phyloP scores from a whole-genome alignment of 768 basidiomycete genomes.

The Auricularia sp. region DNA sequence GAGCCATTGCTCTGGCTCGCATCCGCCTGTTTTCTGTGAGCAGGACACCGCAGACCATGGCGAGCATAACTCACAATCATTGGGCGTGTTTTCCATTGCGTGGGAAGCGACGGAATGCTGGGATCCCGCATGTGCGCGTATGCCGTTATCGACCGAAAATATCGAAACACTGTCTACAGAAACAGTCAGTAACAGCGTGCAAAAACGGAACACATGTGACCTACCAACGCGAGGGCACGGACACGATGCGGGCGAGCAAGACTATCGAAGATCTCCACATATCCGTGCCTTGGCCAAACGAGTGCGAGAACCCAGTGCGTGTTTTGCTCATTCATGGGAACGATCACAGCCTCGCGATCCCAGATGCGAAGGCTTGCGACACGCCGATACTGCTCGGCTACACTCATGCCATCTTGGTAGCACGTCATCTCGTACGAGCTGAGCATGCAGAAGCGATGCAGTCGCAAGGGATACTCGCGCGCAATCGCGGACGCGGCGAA shows the following conservation, averaged over 20 bases:
- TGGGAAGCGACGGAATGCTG: no score
- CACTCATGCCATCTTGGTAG: not conserved
- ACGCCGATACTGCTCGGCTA: not conserved
- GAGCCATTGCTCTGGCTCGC: not conserved
- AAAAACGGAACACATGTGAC: not conserved
- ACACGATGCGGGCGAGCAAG: not conserved
- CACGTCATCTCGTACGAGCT: no score
- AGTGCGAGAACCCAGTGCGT: not conserved
- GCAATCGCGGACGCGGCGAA: no score
- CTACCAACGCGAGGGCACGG: not conserved
- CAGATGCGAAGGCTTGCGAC: not conserved
- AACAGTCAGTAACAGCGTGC: not conserved
- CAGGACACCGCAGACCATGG: not conserved
- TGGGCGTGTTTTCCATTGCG: not conserved
- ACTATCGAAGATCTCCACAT: not conserved
- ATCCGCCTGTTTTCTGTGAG: not conserved
- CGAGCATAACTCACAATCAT: not conserved
- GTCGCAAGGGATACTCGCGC: no score
- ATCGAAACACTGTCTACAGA: not conserved
- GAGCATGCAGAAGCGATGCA: no score
- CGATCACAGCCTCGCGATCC: not conserved
- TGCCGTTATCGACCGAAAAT: not conserved
- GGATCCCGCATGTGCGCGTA: no score
- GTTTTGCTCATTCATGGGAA: not conserved
- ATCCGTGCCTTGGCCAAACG: not conserved